Conservation (phyloP, 1,284 basidiomycete genomes). For the Trametes sp. region DNA sequence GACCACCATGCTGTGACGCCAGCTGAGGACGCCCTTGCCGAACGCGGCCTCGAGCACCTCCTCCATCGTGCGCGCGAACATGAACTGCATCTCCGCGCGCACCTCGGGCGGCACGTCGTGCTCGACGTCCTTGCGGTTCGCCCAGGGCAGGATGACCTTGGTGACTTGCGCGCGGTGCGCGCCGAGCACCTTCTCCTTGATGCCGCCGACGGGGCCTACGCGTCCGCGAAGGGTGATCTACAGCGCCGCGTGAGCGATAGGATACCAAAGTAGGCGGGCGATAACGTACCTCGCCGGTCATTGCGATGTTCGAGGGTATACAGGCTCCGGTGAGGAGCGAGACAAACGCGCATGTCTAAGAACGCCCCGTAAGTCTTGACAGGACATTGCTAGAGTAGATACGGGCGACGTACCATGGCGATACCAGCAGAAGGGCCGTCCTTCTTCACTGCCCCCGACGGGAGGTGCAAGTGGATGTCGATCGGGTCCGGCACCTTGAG, state of each 20-base stretch:
- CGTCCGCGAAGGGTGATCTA: constrained; percentile 81
- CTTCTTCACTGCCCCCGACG: constrained; percentile 88
- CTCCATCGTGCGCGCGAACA: constrained; percentile 79
- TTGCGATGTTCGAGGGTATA: constrained; percentile 74
- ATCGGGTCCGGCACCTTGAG: constrained; percentile 73
- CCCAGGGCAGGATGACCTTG: constrained; percentile 83
- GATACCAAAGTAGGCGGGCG: not conserved
- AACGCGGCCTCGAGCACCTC: constrained; percentile 87
- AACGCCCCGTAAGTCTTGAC: no score
- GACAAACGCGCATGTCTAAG: constrained; percentile 81
- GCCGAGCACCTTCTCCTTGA: constrained; percentile 85
- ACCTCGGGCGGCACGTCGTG: constrained; percentile 82
- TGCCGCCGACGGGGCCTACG: constrained; percentile 84
- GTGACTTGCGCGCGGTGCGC: constrained; percentile 85
- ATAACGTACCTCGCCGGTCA: constrained; percentile 78
- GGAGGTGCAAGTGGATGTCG: constrained; percentile 90
- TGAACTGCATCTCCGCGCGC: constrained; percentile 76
- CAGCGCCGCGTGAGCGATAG: not conserved
- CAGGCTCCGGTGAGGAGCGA: constrained; percentile 81
- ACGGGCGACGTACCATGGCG: constrained; percentile 68
- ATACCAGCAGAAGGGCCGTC: constrained; percentile 92
- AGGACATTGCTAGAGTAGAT: no score
- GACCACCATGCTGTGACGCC: constrained; percentile 57
- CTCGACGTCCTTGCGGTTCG: constrained; percentile 87
- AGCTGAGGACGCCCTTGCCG: constrained; percentile 66